These are phyloP conservation scores for Nissolia schottii DNA, from an alignment of 306 rosid species.

Conservation along the genomic window DNA sequence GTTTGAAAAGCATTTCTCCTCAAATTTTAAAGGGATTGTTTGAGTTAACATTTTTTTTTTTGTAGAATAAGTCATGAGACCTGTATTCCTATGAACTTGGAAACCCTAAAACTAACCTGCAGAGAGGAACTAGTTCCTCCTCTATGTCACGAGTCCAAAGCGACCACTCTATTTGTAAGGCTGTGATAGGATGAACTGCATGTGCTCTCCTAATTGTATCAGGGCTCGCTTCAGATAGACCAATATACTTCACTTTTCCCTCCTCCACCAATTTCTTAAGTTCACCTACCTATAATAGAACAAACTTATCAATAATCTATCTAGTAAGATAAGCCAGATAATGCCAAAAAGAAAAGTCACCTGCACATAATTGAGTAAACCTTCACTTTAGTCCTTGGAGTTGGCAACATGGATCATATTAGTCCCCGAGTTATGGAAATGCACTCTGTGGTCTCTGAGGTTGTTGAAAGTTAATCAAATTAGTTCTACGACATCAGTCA, in stretches of 20 bases:
- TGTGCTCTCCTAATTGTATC: slow-evolving; percentile 61
- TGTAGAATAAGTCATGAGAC: neutral
- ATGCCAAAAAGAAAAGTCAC: neutral
- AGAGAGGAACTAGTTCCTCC: slow-evolving; percentile 51
- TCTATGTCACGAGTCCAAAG: slow-evolving; percentile 63
- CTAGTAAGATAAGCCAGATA: neutral
- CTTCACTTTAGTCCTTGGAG: too few species aligned
- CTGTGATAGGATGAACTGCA: slow-evolving; percentile 62
- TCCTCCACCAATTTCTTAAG: slow-evolving; percentile 62
- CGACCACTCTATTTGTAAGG: slow-evolving; percentile 64
- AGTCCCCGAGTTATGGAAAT: too few species aligned
- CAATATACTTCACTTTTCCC: slow-evolving; percentile 53
- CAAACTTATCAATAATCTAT: neutral
- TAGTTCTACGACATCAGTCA: too few species aligned
- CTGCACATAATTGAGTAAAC: neutral
- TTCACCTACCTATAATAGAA: slow-evolving; percentile 43
- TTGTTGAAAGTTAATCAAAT: too few species aligned
- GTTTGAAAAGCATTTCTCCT: too few species aligned
- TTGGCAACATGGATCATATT: too few species aligned
- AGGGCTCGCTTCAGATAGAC: slow-evolving; percentile 56
- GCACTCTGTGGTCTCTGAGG: too few species aligned
- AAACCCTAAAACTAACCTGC: slow-evolving; percentile 40
- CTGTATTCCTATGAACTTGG: neutral
- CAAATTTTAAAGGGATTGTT: too few species aligned
- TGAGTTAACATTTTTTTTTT: too few species aligned